Percentiles rank a stretch among this genome's conserved stretches.
These are phyloP conservation scores for Paecilomyces variotii DNA, from an alignment of 2,329 filamentous ascomycete genomes.

Conservation along the genomic window DNA sequence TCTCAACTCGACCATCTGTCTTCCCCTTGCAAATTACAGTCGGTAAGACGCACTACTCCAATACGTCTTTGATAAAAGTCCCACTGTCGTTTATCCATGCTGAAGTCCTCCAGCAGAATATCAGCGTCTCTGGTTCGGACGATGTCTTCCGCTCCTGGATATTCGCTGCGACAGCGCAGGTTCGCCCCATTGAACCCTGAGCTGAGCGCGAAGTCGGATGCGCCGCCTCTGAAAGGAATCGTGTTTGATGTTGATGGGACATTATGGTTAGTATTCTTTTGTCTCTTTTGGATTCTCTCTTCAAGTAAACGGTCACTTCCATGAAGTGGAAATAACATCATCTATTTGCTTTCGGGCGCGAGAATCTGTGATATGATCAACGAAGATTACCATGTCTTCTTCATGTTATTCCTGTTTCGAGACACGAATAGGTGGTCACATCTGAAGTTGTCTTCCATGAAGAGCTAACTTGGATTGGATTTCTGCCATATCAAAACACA, in stretches of 20 bases:
- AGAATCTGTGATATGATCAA: no score
- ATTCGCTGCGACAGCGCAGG: slow-evolving; percentile 24
- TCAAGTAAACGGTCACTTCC: neutral
- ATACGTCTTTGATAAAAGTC: neutral
- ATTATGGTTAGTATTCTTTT: slow-evolving; percentile 58
- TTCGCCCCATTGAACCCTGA: slow-evolving; percentile 44
- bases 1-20: neutral
- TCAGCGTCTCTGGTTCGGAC: neutral
- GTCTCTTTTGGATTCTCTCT: neutral
- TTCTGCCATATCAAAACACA: neutral
- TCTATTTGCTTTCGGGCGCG: no score
- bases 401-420: neutral
- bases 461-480: neutral
- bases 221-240: slow-evolving; percentile 47
- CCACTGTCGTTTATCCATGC: neutral
- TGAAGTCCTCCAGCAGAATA: neutral
- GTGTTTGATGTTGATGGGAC: slow-evolving; percentile 96
- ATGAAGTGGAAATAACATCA: no score
- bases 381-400: no score
- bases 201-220: slow-evolving; percentile 17
- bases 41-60: neutral
- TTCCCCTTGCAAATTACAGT: neutral
- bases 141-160: neutral
- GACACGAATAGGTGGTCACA: neutral
- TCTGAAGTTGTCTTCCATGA: neutral